Percentiles rank a stretch among this genome's conserved stretches.
Conservation (phyloP, 2,329 filamentous ascomycete species). For the Exophiala xenobiotica region DNA sequence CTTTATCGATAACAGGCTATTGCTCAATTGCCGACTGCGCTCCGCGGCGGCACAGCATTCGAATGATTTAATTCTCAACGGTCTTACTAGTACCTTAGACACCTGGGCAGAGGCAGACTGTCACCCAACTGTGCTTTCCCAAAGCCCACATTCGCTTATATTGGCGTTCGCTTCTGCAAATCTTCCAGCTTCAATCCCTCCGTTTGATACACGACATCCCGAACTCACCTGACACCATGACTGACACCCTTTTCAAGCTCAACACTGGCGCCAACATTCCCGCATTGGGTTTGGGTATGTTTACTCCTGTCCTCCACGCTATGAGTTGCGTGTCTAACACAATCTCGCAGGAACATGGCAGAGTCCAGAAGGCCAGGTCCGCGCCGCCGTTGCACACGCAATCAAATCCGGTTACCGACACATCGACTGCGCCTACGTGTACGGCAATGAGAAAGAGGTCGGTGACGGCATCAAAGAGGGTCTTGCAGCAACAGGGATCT, state of each 20-base stretch:
- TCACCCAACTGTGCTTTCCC: too few species aligned
- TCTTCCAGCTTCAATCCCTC: neutral
- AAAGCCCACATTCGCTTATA: too few species aligned
- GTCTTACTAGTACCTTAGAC: neutral
- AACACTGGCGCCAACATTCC: slow-evolving; percentile 51
- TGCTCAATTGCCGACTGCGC: neutral
- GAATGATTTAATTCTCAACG: neutral
- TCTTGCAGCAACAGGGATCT: slow-evolving; percentile 59
- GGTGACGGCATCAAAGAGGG: slow-evolving; percentile 56
- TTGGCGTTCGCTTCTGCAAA: too few species aligned
- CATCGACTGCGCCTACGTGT: slow-evolving; percentile 47
- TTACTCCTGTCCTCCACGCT: neutral
- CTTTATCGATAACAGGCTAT: too few species aligned
- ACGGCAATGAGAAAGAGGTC: slow-evolving; percentile 64
- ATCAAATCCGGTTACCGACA: slow-evolving; percentile 39
- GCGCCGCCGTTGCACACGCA: slow-evolving; percentile 49
- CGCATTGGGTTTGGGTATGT: slow-evolving; percentile 48
- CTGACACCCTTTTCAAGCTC: slow-evolving; percentile 39
- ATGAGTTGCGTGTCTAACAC: slow-evolving; percentile 6
- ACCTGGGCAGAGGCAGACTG: too few species aligned
- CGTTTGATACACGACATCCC: too few species aligned
- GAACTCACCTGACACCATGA: slow-evolving; percentile 20
- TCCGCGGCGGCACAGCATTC: neutral
- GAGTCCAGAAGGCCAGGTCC: slow-evolving; percentile 49
- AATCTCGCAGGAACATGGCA: slow-evolving; percentile 50